Conservation (phyloP, 23 red algal species). For the Gracilaria gracilis region DNA sequence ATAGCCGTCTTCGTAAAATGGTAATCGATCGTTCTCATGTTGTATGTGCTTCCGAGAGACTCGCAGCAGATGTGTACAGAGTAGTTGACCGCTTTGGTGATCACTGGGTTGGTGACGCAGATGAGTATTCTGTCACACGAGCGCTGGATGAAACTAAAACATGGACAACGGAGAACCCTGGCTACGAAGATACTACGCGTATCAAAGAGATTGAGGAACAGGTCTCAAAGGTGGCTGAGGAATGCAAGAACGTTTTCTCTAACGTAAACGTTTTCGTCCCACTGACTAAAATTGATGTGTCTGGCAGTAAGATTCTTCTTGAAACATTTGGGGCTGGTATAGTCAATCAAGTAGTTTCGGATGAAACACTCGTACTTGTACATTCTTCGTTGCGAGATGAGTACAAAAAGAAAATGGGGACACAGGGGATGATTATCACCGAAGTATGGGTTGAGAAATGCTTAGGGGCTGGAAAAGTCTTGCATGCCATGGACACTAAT, state of each 20-base stretch:
- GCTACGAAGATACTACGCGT: neutral
- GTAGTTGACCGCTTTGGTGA: constrained; percentile 62
- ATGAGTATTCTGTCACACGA: constrained; percentile 7
- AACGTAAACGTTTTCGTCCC: constrained; percentile 9
- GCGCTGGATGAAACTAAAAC: constrained; percentile 20
- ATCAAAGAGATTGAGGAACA: constrained; percentile 23
- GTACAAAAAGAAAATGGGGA: neutral
- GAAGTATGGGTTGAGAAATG: constrained; percentile 42
- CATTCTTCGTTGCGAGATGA: constrained; percentile 39
- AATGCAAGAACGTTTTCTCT: constrained; percentile 38
- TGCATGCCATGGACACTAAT: neutral
- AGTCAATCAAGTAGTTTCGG: constrained; percentile 2
- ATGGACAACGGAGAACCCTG: constrained; percentile 18
- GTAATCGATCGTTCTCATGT: constrained; percentile 14
- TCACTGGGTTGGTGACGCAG: constrained; percentile 24
- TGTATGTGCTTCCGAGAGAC: constrained; percentile 2
- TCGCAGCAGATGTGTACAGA: constrained; percentile 35
- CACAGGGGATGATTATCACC: constrained; percentile 1
- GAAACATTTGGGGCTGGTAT: constrained; percentile 37
- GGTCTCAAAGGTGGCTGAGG: constrained; percentile 4
- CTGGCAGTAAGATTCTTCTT: constrained; percentile 25
- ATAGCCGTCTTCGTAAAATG: neutral
- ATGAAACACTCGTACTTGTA: constrained; percentile 28
- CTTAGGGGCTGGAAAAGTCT: neutral
- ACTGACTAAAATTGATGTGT: neutral